A percentile compares a stretch with the other conserved stretches of the same genome.
These are phyloP conservation scores for Dicorynia guianensis DNA, from an alignment of 306 rosid species.

Conservation along the genomic window DNA sequence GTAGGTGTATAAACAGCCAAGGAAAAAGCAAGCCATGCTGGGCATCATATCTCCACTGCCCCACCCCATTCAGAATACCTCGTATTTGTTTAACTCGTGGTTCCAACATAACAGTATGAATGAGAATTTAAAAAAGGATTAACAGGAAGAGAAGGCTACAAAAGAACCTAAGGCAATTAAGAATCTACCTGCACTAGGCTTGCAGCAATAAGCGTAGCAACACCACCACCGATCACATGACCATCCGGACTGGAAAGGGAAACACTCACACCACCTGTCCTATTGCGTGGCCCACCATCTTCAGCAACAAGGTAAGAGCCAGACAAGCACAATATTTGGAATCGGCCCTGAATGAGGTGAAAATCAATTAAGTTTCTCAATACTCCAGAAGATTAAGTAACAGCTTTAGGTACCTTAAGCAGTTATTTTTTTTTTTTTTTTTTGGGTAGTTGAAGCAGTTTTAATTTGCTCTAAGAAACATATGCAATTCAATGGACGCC, in stretches of 20 bases:
- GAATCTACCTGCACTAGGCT: conserved; percentile 87
- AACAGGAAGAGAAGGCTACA: background rate
- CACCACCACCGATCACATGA: conserved; percentile 85
- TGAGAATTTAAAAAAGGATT: conserved; percentile 7
- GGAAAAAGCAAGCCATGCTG: too few relatives aligned
- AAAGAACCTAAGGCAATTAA: conserved; percentile 5
- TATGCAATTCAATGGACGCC: background rate
- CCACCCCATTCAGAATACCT: conserved; percentile 1
- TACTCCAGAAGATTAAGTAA: background rate
- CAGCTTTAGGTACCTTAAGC: background rate
- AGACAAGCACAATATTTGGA: conserved; percentile 88
- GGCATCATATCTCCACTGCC: background rate
- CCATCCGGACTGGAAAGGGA: conserved; percentile 91
- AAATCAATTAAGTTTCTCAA: conserved; percentile 8
- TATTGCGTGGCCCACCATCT: conserved; percentile 82
- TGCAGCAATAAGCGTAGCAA: conserved; percentile 80
- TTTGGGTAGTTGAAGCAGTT: background rate
- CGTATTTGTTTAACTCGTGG: background rate
- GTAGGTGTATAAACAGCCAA: background rate
- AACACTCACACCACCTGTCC: conserved; percentile 88
- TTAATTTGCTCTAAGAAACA: background rate
- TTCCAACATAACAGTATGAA: conserved; percentile 12
- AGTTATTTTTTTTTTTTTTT: too few relatives aligned
- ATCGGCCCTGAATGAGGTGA: conserved; percentile 72
- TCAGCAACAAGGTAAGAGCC: conserved; percentile 98